Base-by-base conservation (phyloP, 2,329 filamentous ascomycete genomes). In the Teratosphaeria pseudoeucalypti region DNA sequence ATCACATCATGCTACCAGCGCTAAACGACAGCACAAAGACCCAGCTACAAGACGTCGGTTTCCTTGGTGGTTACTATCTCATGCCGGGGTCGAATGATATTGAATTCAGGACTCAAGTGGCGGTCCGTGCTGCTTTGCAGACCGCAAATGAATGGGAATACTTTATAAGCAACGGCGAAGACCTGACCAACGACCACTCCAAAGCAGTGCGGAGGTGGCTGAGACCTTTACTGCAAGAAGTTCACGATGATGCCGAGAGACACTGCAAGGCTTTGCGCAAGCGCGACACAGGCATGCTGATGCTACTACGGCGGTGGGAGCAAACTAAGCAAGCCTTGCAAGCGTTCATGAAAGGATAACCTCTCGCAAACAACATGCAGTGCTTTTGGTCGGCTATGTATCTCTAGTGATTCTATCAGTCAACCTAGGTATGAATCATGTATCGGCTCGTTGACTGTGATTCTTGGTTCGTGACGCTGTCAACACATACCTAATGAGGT, bases 71-170 rank as follows among this genome's bases (percentile, higher is more conserved):
- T 2, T 75, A 73, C 60, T 67, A 67, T 10, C 64, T 73, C 0
- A 58, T 68, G 1, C 69, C 71, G 0, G 60, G 64, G 6, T 60
- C 66, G 0, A 67, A 71, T 34, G 70, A 70, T 19, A 66, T 75
- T 39, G 78, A 76, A 61, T 75, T 78, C 66, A 75, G 76, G 34
- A 78, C 77, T 2, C 75, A 78, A 60, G 75, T 76, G 9, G 75
- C 76, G 1, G 66, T 78, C 2, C 71, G 77, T 14, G 66, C 66
- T 61, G 71, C 57, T 61, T 60, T 62, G 59, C 64, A 64, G 70
- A 78, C 65, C 60, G 75, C 65, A 39, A 70, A 63, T 63, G 68
- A 65, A 59, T 49, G 43, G 43, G 53, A 55, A 29, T 54, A 54
- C 23, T 72, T 76, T 14, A 66, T 71, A 37, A 61, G 65, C n/a